A percentile compares a stretch with the other conserved stretches of the same genome.
Evolutionary conservation across 495 filamentous ascomycete genomes (phyloP).

Genomic region (Diplogelasinospora grovesii): DNA sequence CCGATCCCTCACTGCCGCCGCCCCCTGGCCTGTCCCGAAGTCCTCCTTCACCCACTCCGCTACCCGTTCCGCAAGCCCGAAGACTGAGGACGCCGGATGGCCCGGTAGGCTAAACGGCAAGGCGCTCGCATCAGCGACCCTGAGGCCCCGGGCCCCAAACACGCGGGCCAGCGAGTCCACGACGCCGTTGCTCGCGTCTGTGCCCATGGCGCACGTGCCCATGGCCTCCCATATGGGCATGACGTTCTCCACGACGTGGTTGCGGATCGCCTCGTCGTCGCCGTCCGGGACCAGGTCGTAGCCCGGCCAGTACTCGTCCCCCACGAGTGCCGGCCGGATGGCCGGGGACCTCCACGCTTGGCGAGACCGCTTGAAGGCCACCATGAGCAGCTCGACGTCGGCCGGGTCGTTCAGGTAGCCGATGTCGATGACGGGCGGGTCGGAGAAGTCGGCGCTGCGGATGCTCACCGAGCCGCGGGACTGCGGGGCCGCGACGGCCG

Average conservation of each 20-base stretch:
- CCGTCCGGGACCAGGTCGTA: constrained; percentile 34
- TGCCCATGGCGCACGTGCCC: constrained; percentile 40
- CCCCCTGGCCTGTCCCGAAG: no score
- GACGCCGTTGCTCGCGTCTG: constrained; percentile 48
- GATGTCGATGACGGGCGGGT: constrained; percentile 49
- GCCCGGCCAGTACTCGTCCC: constrained; percentile 48
- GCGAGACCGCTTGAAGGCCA: constrained; percentile 47
- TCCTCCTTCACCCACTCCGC: no score
- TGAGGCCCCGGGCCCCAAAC: constrained; percentile 44
- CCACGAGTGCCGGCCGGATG: constrained; percentile 23
- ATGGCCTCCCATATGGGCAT: constrained; percentile 45
- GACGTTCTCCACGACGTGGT: constrained; percentile 31
- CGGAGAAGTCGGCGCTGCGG: constrained; percentile 29
- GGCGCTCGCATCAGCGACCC: constrained; percentile 54
- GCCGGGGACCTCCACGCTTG: constrained; percentile 29
- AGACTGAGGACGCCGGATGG: no score
- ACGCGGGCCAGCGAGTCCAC: constrained; percentile 48
- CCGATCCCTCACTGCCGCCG: no score
- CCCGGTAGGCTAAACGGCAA: constrained; percentile 53
- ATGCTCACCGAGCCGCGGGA: constrained; percentile 54
- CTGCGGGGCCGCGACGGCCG: constrained; percentile 38
- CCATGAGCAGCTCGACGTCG: constrained; percentile 50
- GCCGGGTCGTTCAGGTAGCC: constrained; percentile 46
- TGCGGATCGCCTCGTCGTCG: constrained; percentile 41
- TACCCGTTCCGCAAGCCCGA: no score